These are phyloP conservation scores for Oryza meridionalis DNA, from an alignment of 176 grass and related monocot genomes.

Conservation along the genomic window DNA sequence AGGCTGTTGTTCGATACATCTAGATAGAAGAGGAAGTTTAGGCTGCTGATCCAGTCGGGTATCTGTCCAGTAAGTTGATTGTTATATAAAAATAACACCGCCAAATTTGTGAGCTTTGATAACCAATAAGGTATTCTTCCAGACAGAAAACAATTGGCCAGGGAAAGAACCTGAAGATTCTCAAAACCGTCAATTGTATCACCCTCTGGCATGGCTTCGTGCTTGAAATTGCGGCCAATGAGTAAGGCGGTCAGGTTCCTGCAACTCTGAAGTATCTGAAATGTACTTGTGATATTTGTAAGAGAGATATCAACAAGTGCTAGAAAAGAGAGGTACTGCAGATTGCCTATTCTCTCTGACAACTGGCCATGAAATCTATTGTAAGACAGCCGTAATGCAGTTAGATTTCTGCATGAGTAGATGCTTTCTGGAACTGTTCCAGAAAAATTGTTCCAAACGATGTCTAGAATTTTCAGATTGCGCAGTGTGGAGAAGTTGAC, in stretches of 20 bases:
- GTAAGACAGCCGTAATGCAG: slow-evolving; percentile 7
- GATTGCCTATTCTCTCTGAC: slow-evolving; percentile 32
- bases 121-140: slow-evolving; percentile 52
- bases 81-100: slow-evolving; percentile 20
- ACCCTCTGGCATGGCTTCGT: slow-evolving; percentile 43
- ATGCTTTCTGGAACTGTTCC: slow-evolving; percentile 56
- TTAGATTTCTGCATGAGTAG: slow-evolving; percentile 49
- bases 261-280: slow-evolving; percentile 38
- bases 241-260: slow-evolving; percentile 48
- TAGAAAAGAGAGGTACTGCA: slow-evolving; percentile 43
- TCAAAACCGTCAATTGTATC: slow-evolving; percentile 16
- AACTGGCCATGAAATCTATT: slow-evolving; percentile 32
- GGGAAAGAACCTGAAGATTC: slow-evolving; percentile 43
- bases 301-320: slow-evolving; percentile 33
- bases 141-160: slow-evolving; percentile 35
- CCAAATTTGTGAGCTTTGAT: slow-evolving; percentile 42
- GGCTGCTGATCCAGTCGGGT: slow-evolving; percentile 46
- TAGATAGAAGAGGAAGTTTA: slow-evolving; percentile 49
- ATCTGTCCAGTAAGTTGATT: slow-evolving; percentile 38
- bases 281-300: slow-evolving; percentile 36
- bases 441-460: slow-evolving; percentile 37
- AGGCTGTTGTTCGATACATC: slow-evolving; percentile 50
- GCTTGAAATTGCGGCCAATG: slow-evolving; percentile 24
- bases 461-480: slow-evolving; percentile 45
- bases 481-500: slow-evolving; percentile 49